Evolutionary conservation across 164 flowering plant genomes (phyloP).

Genomic region (Liquidambar formosana): DNA sequence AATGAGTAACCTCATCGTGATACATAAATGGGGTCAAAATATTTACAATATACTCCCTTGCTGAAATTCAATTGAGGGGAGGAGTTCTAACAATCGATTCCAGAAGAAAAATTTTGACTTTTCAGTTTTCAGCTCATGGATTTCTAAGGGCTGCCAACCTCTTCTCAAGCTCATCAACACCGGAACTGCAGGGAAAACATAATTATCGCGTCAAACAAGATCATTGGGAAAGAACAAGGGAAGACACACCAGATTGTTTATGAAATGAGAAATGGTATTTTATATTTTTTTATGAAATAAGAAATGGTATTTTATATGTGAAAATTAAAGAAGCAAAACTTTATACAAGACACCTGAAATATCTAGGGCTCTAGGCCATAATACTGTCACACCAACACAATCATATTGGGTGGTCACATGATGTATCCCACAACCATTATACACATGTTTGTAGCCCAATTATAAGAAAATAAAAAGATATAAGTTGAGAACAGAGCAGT

Average conservation of each 20-base stretch:
- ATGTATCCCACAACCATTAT: too few relatives aligned
- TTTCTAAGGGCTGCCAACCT: slow-evolving; percentile 89
- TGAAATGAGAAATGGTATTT: too few relatives aligned
- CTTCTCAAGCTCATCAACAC: slow-evolving; percentile 79
- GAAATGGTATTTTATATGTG: too few relatives aligned
- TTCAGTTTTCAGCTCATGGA: slow-evolving; percentile 29
- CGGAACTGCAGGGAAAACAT: slow-evolving; percentile 52
- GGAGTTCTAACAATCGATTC: neutral
- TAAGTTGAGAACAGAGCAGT: too few relatives aligned
- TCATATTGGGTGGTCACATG: too few relatives aligned
- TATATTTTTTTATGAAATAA: too few relatives aligned
- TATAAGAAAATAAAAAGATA: too few relatives aligned
- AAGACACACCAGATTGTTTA: neutral
- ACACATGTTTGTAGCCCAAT: too few relatives aligned
- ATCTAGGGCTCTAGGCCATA: too few relatives aligned
- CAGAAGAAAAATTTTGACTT: neutral
- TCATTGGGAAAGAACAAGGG: neutral
- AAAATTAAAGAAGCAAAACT: too few relatives aligned
- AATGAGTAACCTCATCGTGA: neutral
- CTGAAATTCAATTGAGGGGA: neutral
- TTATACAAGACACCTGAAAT: too few relatives aligned
- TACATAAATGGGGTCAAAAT: neutral
- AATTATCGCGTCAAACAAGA: neutral
- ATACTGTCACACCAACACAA: too few relatives aligned
- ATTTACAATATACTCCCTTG: slow-evolving; percentile 2